Base-by-base conservation (phyloP, 768 basidiomycete genomes). In the Tylopilus plumbeoviolaceoides region DNA sequence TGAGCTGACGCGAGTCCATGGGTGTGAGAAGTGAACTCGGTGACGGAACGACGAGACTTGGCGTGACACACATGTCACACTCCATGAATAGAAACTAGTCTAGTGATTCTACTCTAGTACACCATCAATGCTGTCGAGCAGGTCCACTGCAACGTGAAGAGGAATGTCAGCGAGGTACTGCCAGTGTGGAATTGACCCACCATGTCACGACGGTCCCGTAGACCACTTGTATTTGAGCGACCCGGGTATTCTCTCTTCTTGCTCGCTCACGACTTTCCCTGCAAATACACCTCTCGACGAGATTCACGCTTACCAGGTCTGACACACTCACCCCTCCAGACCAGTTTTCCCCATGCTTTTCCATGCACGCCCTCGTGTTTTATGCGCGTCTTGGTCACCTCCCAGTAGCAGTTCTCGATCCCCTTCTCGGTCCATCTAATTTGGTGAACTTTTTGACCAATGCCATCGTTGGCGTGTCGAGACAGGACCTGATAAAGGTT, bases 301-400 rank as follows among this genome's bases (percentile, higher is more conserved):
- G 5, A 7, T 3, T 43, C n/a, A n/a, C 44, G 23, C 14, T 23
- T 38, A 39, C 43, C 21, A 52, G 31, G 48, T 36, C 14, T 1
- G 36, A 27, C 6, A 20, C 38, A 71, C 82, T 53, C 48, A 91
- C 91, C 89, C 73, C 77, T 82, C 89, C 90, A 93, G 50, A 83
- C 77, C 5, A 92, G 71, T 54, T 75, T 73, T 7, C 91, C 91
- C 91, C 91, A 93, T 17, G 81, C 90, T 67, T 85, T 91, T 2
- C 91, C 91, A 59, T 91, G 87, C 25, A 68, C 74, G 25, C 89
- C 89, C 58, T 84, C 83, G 40, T 74, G 73, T 68, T 91, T 93
- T 65, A 91, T 81, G 56, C 74, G 72, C 30, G 87, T 78, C 62
- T 79, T 75, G 4, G 89, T 91, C 39, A 93, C 78, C 33, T 79